Evolutionary conservation across 495 filamentous ascomycete species (phyloP).

Genomic region (Penicillium pancosmium): DNA sequence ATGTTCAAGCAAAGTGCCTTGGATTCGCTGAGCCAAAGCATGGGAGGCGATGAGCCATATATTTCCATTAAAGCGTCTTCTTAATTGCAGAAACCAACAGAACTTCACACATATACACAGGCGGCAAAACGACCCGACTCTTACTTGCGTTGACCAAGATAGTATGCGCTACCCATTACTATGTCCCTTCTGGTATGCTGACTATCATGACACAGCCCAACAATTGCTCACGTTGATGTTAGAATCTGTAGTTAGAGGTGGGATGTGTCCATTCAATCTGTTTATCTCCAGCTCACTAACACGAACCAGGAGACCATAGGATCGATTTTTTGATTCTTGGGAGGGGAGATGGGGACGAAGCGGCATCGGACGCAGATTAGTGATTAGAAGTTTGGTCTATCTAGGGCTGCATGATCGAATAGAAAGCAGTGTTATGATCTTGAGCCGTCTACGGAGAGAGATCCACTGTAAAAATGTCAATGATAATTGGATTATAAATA

Average conservation of each 20-base stretch:
- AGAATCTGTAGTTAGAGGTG: not conserved
- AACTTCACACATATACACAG: not conserved
- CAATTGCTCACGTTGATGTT: conserved; percentile 1
- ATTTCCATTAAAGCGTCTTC: not conserved
- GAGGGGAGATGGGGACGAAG: not conserved
- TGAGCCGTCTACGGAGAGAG: no score
- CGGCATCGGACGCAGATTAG: not conserved
- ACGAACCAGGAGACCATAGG: not conserved
- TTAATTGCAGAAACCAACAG: not conserved
- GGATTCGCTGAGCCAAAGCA: no score
- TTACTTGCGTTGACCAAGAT: not conserved
- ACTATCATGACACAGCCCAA: not conserved
- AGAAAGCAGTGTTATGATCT: no score
- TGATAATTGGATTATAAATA: no score
- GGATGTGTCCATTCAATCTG: not conserved
- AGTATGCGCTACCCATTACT: not conserved
- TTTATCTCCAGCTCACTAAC: not conserved
- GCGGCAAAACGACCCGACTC: not conserved
- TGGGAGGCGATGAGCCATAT: not conserved
- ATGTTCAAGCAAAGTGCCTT: no score
- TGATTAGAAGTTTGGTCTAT: not conserved
- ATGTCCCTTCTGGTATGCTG: not conserved
- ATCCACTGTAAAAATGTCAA: no score
- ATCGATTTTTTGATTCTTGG: not conserved
- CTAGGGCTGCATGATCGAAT: no score